These are phyloP conservation scores for Leishmania lainsoni DNA, from an alignment of 208 protist genomes.

Conservation along the genomic window DNA sequence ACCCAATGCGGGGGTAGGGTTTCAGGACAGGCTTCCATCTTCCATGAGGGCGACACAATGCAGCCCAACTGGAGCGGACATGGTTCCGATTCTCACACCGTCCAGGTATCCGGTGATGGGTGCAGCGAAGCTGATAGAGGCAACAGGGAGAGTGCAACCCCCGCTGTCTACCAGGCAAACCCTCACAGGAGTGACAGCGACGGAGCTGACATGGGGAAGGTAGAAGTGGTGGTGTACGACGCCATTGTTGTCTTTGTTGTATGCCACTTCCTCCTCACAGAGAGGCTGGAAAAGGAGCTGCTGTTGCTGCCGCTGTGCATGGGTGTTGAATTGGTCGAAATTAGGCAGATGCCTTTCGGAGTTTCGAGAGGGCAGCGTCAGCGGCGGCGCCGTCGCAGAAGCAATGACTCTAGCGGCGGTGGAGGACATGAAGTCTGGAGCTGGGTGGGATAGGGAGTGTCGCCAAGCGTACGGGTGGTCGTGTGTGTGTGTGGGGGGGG, in stretches of 20 bases:
- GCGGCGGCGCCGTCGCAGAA: not conserved
- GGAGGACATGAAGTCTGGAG: slow-evolving; percentile 9
- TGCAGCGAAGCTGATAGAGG: slow-evolving; percentile 3
- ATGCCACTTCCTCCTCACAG: slow-evolving; percentile 22
- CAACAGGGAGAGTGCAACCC: not conserved
- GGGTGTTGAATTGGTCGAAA: not conserved
- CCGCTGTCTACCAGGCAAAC: not conserved
- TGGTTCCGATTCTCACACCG: slow-evolving; percentile 23
- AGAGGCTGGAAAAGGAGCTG: not conserved
- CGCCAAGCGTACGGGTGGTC: not conserved
- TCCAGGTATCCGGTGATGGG: slow-evolving; percentile 2
- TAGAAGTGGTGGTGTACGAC: slow-evolving; percentile 31
- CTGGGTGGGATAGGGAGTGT: not conserved
- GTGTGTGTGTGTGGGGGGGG: not conserved
- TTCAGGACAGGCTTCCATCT: slow-evolving; percentile 36
- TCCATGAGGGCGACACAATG: slow-evolving; percentile 36
- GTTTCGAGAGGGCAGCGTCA: not conserved
- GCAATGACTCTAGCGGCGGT: not conserved
- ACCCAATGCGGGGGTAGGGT: slow-evolving; percentile 33
- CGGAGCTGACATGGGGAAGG: slow-evolving; percentile 19
- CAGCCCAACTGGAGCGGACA: slow-evolving; percentile 16
- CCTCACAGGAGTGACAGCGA: slow-evolving; percentile 14
- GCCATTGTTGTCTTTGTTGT: slow-evolving; percentile 11
- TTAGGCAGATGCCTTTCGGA: not conserved
- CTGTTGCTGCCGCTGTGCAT: not conserved